Evolutionary conservation across 2,329 filamentous ascomycete species (phyloP).

Genomic region (Aspergillus pseudotamarii): DNA sequence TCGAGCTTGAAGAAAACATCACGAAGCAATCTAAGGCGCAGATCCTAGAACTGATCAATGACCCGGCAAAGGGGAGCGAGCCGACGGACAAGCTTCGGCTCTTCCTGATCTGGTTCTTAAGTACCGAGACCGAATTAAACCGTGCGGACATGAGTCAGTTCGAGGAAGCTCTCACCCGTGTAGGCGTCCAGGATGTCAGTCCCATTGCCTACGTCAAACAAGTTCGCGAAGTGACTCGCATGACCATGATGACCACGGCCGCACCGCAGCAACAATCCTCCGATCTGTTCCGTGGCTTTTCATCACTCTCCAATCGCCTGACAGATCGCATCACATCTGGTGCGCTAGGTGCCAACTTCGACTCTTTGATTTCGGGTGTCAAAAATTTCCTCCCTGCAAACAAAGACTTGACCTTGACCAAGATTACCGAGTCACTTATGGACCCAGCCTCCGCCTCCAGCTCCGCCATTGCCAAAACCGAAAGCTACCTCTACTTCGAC

Average conservation of each 20-base stretch:
- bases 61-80: conserved; percentile 77
- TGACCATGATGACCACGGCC: conserved; percentile 94
- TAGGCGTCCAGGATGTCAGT: conserved; percentile 71
- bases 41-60: conserved; percentile 82
- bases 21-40: conserved; percentile 89
- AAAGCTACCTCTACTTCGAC: conserved; percentile 96
- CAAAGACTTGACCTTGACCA: conserved; percentile 93
- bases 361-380: conserved; percentile 90
- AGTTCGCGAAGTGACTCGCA: conserved; percentile 91
- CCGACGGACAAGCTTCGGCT: conserved; percentile 86
- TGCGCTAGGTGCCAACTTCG: conserved; percentile 83
- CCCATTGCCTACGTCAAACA: conserved; percentile 85
- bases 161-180: conserved; percentile 76
- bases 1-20: conserved; percentile 90
- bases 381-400: conserved; percentile 98
- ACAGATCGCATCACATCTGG: conserved; percentile 94
- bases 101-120: conserved; percentile 97
- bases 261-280: conserved; percentile 62
- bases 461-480: conserved; percentile 92
- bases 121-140: conserved; percentile 84
- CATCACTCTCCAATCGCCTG: conserved; percentile 84
- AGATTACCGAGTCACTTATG: conserved; percentile 98
- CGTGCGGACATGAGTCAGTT: conserved; percentile 83
- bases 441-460: conserved; percentile 87
- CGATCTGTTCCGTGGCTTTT: conserved; percentile 91